A percentile compares a stretch with the other conserved stretches of the same genome.
Conservation (phyloP, 495 filamentous ascomycete genomes). For the Lepraria neglecta region DNA sequence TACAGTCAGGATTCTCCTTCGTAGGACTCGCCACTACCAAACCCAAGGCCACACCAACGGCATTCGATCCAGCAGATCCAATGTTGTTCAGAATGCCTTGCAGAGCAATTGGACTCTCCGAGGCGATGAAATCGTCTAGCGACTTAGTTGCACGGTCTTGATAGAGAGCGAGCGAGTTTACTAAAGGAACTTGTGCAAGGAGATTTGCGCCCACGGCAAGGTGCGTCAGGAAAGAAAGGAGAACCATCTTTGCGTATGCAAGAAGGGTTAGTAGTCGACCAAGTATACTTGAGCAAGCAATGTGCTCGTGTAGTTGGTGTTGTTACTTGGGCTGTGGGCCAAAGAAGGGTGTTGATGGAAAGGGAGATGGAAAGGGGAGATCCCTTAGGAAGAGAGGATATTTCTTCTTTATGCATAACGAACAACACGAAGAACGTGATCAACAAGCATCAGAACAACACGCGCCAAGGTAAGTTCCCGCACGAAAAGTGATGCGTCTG, state of each 20-base stretch:
- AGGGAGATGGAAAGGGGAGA: background rate
- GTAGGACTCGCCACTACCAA: conserved; percentile 52
- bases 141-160: conserved; percentile 19
- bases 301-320: background rate
- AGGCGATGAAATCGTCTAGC: conserved; percentile 48
- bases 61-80: conserved; percentile 44
- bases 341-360: background rate
- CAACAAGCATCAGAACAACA: background rate
- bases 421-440: background rate
- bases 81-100: conserved; percentile 54
- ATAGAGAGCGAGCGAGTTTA: background rate
- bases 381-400: background rate
- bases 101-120: conserved; percentile 47
- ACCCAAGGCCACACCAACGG: conserved; percentile 42
- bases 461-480: background rate
- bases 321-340: background rate
- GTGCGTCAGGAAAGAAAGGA: conserved; percentile 7
- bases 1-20: conserved; percentile 49
- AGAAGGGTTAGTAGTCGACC: background rate
- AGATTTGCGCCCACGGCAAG: conserved; percentile 8
- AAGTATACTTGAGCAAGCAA: background rate
- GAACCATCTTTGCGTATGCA: conserved; percentile 11
- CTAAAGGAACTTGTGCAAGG: conserved; percentile 10
- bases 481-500: background rate
- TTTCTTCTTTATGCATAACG: background rate